Percentiles rank a stretch among this genome's conserved stretches.
These are phyloP conservation scores for Entomophthora muscae DNA, from an alignment of 371 early-diverging fungal genomes.

Conservation along the genomic window DNA sequence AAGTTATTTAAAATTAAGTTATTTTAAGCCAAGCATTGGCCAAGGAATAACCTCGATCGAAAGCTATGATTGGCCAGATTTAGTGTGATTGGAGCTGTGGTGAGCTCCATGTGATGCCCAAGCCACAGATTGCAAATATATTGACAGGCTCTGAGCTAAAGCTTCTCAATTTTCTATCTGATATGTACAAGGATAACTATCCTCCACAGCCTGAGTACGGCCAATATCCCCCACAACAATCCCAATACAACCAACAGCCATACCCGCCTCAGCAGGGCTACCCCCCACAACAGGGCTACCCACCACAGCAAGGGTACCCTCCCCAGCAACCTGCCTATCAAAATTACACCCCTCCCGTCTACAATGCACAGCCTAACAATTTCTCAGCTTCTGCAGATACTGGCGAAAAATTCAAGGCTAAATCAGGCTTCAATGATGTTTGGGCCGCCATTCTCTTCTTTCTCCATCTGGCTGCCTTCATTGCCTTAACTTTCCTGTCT, in stretches of 20 bases:
- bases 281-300: background rate
- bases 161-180: too few species aligned
- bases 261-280: background rate
- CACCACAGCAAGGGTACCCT: constrained; percentile 6
- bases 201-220: too few species aligned
- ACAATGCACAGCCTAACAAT: background rate
- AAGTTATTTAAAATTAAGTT: too few species aligned
- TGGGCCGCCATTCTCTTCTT: constrained; percentile 31
- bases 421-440: constrained; percentile 23
- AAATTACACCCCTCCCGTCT: background rate
- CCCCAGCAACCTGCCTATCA: constrained; percentile 3
- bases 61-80: too few species aligned
- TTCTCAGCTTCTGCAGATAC: background rate
- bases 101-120: too few species aligned
- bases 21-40: too few species aligned
- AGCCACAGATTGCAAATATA: too few species aligned
- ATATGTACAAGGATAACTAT: too few species aligned
- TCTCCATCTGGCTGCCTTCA: constrained; percentile 21
- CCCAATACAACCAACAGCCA: background rate
- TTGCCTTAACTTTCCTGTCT: constrained; percentile 17
- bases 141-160: too few species aligned
- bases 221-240: background rate
- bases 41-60: too few species aligned
- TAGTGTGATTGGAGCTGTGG: too few species aligned
- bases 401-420: constrained; percentile 17